A percentile compares a stretch with the other conserved stretches of the same genome.
Evolutionary conservation across 179 eudicot species (phyloP).

Genomic region (Amaranthus tricolor): DNA sequence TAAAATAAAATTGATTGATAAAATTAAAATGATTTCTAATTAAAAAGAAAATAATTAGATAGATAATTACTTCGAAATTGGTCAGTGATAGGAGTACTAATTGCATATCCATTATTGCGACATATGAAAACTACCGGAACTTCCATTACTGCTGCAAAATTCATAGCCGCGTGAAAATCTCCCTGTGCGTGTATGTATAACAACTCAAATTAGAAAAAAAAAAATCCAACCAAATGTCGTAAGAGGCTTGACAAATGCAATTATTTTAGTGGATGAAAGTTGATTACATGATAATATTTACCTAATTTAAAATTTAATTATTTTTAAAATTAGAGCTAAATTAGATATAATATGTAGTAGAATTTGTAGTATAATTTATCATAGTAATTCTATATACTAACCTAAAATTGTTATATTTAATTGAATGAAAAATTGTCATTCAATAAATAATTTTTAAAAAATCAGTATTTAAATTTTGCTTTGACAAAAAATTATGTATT

Average conservation of each 20-base stretch:
- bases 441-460: too few species aligned
- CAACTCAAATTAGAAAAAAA: neutral
- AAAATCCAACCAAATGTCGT: neutral
- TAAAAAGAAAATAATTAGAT: neutral
- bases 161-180: conserved; percentile 89
- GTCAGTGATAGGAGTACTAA: conserved; percentile 73
- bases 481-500: too few species aligned
- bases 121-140: conserved; percentile 82
- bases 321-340: too few species aligned
- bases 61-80: conserved; percentile 68
- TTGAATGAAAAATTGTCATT: too few species aligned
- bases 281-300: too few species aligned
- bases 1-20: neutral
- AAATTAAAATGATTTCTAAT: neutral
- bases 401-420: too few species aligned
- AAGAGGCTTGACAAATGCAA: too few species aligned
- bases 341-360: neutral
- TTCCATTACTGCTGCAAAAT: conserved; percentile 89
- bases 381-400: too few species aligned
- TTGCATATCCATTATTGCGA: conserved; percentile 97
- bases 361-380: too few species aligned
- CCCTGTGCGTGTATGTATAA: conserved; percentile 38
- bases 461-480: too few species aligned
- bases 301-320: too few species aligned
- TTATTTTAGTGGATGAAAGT: too few species aligned